Evolutionary conservation across 2,329 filamentous ascomycete genomes (phyloP).

Genomic region (Cladophialophora immunda): DNA sequence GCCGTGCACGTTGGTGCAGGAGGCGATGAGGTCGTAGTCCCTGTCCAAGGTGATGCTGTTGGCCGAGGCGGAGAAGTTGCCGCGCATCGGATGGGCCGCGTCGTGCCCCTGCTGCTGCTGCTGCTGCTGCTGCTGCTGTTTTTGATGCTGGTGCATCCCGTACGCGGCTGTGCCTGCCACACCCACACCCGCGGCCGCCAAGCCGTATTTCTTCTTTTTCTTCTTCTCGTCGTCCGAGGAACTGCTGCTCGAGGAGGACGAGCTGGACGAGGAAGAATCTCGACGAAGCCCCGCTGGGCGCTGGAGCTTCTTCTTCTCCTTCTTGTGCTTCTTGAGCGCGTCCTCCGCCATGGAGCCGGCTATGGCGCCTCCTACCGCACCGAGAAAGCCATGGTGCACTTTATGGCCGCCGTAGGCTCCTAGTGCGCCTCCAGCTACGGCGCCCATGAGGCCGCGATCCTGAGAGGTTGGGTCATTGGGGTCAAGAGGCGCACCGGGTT

Average conservation of each 20-base stretch:
- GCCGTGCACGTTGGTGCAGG: slow-evolving; percentile 46
- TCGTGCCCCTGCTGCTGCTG: not conserved
- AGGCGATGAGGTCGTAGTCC: slow-evolving; percentile 48
- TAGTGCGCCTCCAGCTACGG: slow-evolving; percentile 56
- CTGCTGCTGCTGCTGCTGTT: slow-evolving; percentile 13
- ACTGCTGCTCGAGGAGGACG: slow-evolving; percentile 32
- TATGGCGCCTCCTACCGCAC: slow-evolving; percentile 58
- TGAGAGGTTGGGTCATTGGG: slow-evolving; percentile 49
- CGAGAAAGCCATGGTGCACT: slow-evolving; percentile 56
- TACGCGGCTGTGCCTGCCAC: slow-evolving; percentile 24
- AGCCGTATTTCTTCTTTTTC: slow-evolving; percentile 33
- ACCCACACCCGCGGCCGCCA: slow-evolving; percentile 26
- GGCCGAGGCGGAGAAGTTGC: slow-evolving; percentile 51
- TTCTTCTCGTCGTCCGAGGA: slow-evolving; percentile 39
- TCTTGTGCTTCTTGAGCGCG: slow-evolving; percentile 49
- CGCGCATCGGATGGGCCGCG: slow-evolving; percentile 33
- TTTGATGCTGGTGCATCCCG: slow-evolving; percentile 25
- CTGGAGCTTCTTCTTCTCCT: slow-evolving; percentile 33
- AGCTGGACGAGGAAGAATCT: slow-evolving; percentile 28
- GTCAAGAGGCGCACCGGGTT: slow-evolving; percentile 46
- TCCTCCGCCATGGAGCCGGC: slow-evolving; percentile 57
- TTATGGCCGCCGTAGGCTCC: slow-evolving; percentile 58
- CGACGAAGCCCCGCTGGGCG: slow-evolving; percentile 28
- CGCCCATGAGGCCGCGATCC: slow-evolving; percentile 58
- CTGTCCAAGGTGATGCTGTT: slow-evolving; percentile 48